Conservation (phyloP, 2,329 filamentous ascomycete genomes). For the Trichoderma cornu-damae region DNA sequence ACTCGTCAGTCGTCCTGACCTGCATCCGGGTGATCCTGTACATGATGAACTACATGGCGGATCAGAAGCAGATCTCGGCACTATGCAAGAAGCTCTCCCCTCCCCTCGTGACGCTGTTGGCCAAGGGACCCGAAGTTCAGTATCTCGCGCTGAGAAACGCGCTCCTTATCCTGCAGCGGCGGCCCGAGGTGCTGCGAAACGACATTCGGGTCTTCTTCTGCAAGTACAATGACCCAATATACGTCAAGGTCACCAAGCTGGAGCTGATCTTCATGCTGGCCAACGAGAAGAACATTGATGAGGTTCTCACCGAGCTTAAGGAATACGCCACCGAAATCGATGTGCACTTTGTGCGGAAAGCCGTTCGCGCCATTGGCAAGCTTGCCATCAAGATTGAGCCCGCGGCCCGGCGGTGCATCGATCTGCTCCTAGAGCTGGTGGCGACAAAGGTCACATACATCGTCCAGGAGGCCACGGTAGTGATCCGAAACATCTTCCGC, state of each 20-base stretch:
- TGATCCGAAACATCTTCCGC: conserved; percentile 98
- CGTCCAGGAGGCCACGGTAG: conserved; percentile 96
- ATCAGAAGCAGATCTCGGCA: conserved; percentile 79
- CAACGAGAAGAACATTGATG: conserved; percentile 88
- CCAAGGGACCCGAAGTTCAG: conserved; percentile 97
- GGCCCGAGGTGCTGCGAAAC: conserved; percentile 89
- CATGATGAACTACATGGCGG: conserved; percentile 96
- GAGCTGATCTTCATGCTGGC: conserved; percentile 99
- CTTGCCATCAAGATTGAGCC: conserved; percentile 98
- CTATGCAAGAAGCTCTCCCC: conserved; percentile 92
- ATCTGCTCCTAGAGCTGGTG: conserved; percentile 84
- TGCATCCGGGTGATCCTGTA: conserved; percentile 96
- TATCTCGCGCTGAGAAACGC: conserved; percentile 93
- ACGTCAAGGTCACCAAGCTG: conserved; percentile 97
- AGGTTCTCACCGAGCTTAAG: conserved; percentile 86
- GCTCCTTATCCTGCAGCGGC: conserved; percentile 83
- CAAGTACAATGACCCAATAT: conserved; percentile 99
- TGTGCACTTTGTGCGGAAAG: conserved; percentile 96
- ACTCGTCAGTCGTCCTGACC: conserved; percentile 92
- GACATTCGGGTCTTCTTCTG: conserved; percentile 99
- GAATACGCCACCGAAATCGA: conserved; percentile 99
- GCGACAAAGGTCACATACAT: conserved; percentile 99
- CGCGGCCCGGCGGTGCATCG: conserved; percentile 84
- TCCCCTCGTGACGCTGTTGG: conserved; percentile 86
- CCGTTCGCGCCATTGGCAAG: conserved; percentile 94